Conservation (phyloP, 305 asterid species). For the Nicotiana rustica region DNA sequence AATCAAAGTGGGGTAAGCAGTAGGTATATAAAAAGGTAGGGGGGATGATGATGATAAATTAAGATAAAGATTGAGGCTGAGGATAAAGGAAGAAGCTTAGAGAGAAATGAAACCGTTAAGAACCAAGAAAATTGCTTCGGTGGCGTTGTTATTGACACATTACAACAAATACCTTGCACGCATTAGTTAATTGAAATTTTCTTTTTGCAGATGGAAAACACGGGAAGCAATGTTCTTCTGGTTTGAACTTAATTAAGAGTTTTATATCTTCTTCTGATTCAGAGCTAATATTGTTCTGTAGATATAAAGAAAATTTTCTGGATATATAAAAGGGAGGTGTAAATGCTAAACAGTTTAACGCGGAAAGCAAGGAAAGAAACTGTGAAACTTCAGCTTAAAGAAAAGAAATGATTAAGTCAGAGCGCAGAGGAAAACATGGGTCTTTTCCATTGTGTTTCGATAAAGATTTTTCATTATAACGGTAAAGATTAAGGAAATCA, state of each 20-base stretch:
- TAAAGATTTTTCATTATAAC: neutral
- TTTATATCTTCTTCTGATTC: neutral
- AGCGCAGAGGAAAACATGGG: slow-evolving; percentile 32
- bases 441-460: neutral
- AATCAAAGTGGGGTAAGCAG: slow-evolving; percentile 18
- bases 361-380: slow-evolving; percentile 42
- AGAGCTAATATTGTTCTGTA: neutral
- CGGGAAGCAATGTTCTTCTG: slow-evolving; percentile 73
- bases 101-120: slow-evolving; percentile 60
- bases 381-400: slow-evolving; percentile 55
- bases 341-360: slow-evolving; percentile 10
- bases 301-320: neutral
- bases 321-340: neutral
- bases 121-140: slow-evolving; percentile 40
- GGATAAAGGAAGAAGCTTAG: slow-evolving; percentile 64
- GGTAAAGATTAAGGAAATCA: slow-evolving; percentile 5
- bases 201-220: slow-evolving; percentile 53
- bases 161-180: slow-evolving; percentile 78
- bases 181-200: slow-evolving; percentile 49
- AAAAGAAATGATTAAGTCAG: slow-evolving; percentile 28
- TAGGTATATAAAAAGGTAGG: slow-evolving; percentile 26
- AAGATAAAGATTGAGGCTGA: slow-evolving; percentile 46
- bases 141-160: slow-evolving; percentile 38
- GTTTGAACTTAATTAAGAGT: neutral
- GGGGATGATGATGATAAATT: slow-evolving; percentile 34